Evolutionary conservation across 495 filamentous ascomycete species (phyloP).

Genomic region (Copromyces sp.): DNA sequence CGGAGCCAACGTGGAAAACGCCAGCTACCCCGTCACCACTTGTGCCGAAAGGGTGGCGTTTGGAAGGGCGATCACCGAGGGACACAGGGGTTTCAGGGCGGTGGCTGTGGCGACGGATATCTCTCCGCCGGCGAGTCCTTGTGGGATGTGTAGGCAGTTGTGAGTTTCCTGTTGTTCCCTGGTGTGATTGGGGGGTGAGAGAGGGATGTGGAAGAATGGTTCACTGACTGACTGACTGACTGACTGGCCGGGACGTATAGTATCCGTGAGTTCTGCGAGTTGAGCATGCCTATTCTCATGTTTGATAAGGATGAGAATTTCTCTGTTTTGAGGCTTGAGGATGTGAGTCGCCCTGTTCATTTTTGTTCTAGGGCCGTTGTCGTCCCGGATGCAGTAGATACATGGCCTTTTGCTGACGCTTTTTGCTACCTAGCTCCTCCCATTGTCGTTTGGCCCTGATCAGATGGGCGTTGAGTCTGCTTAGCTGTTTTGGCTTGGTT

Average conservation of each 20-base stretch:
- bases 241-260: conserved; percentile 31
- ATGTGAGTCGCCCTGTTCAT: conserved; percentile 40
- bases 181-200: background rate
- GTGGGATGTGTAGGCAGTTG: conserved; percentile 61
- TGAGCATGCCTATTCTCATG: conserved; percentile 76
- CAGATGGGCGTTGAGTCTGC: conserved; percentile 24
- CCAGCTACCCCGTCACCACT: conserved; percentile 78
- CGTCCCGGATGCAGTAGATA: background rate
- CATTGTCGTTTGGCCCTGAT: conserved; percentile 63
- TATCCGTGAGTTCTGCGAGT: conserved; percentile 67
- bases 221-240: conserved; percentile 1
- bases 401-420: background rate
- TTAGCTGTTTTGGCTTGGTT: background rate
- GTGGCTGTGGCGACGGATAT: conserved; percentile 82
- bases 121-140: conserved; percentile 57
- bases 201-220: background rate
- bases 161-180: conserved; percentile 21
- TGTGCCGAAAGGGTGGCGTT: conserved; percentile 90
- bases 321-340: conserved; percentile 59
- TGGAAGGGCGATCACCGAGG: conserved; percentile 64
- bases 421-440: conserved; percentile 42
- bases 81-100: conserved; percentile 63
- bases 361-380: conserved; percentile 8
- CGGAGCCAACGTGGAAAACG: conserved; percentile 94
- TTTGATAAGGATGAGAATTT: conserved; percentile 65